Conservation (phyloP, 1,284 basidiomycete genomes). For the Sanghuangporus baumii region DNA sequence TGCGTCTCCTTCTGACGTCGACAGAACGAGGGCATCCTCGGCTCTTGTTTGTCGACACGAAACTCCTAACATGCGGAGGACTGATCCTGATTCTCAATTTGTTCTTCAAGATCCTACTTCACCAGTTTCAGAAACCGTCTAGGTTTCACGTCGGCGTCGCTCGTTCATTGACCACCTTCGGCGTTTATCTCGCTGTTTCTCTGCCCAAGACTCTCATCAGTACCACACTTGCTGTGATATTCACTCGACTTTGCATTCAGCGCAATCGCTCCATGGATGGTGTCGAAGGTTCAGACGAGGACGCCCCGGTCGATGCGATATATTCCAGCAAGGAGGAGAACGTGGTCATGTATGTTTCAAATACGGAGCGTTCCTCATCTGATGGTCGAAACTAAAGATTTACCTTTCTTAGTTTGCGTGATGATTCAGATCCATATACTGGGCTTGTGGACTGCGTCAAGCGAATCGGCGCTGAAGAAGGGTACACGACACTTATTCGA, state of each 20-base stretch:
- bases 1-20: too few species aligned
- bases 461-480: slow-evolving; percentile 80
- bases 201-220: not conserved
- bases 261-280: not conserved
- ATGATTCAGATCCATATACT: slow-evolving; percentile 78
- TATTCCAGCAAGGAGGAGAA: not conserved
- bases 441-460: slow-evolving; percentile 75
- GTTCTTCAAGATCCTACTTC: too few species aligned
- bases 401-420: slow-evolving; percentile 51
- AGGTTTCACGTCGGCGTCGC: too few species aligned
- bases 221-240: not conserved
- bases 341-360: not conserved
- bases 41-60: too few species aligned
- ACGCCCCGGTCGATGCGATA: too few species aligned
- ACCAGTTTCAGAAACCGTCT: too few species aligned
- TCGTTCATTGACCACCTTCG: not conserved
- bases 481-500: slow-evolving; percentile 69
- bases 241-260: not conserved
- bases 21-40: too few species aligned
- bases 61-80: too few species aligned
- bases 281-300: too few species aligned
- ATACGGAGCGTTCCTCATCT: not conserved
- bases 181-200: not conserved
- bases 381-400: not conserved
- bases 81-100: too few species aligned